Conservation (phyloP, 495 filamentous ascomycete genomes). For the Durotheca rogersii region DNA sequence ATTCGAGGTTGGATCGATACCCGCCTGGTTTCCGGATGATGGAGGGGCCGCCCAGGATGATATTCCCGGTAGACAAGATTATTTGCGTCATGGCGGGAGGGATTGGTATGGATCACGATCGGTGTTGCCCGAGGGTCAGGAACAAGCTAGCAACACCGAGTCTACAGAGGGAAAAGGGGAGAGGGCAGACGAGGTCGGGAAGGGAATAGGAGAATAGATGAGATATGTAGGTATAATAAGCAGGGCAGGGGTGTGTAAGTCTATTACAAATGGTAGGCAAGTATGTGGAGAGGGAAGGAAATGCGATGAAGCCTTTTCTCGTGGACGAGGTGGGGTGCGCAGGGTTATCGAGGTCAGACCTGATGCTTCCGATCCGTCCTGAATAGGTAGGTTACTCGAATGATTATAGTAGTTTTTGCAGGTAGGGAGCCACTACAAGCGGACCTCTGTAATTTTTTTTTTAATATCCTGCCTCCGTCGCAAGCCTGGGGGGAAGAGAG, state of each 20-base stretch:
- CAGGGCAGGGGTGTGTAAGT: slow-evolving; percentile 6
- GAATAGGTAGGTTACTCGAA: not conserved
- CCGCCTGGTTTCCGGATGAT: slow-evolving; percentile 73
- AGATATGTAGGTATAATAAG: not conserved
- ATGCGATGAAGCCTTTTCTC: slow-evolving; percentile 26
- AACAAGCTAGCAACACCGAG: slow-evolving; percentile 1
- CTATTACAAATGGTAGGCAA: slow-evolving; percentile 30
- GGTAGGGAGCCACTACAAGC: too few species aligned
- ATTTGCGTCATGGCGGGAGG: slow-evolving; percentile 64
- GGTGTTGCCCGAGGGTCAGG: slow-evolving; percentile 5
- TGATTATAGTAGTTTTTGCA: too few species aligned
- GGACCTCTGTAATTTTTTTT: too few species aligned
- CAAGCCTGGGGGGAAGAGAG: too few species aligned
- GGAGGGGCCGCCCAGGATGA: slow-evolving; percentile 75
- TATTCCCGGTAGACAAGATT: slow-evolving; percentile 88
- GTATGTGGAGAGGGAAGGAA: slow-evolving; percentile 10
- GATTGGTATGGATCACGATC: too few species aligned
- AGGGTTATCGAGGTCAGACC: slow-evolving; percentile 3
- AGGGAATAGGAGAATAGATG: slow-evolving; percentile 5
- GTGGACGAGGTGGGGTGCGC: slow-evolving; percentile 21
- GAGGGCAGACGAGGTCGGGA: slow-evolving; percentile 6
- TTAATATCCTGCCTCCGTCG: too few species aligned
- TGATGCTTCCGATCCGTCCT: too few species aligned
- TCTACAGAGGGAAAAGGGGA: slow-evolving; percentile 5
- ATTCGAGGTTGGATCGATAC: slow-evolving; percentile 82